phyloP scores from a whole-genome alignment of 257 asterid genomes.

The Verbascum thapsus region DNA sequence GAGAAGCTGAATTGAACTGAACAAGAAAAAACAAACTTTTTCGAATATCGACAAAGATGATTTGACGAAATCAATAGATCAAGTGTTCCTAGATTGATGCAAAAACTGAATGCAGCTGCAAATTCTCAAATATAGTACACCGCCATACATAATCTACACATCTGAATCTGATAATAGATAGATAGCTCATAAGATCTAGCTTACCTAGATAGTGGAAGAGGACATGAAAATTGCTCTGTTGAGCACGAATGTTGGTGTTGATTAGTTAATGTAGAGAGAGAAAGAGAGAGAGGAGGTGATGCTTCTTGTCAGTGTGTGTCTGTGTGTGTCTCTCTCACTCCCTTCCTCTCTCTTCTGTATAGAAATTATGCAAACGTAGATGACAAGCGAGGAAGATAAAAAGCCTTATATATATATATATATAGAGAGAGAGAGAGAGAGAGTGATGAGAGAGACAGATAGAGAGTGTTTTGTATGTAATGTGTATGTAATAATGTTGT shows the following conservation, averaged over 20 bases:
- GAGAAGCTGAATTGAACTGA: constrained; percentile 21
- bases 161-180: neutral
- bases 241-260: constrained; percentile 31
- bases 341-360: constrained; percentile 14
- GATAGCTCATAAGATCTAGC: constrained; percentile 44
- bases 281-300: constrained; percentile 19
- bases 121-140: neutral
- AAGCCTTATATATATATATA: too few species aligned
- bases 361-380: constrained; percentile 35
- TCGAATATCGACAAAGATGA: constrained; percentile 14
- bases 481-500: neutral
- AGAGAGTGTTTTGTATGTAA: constrained; percentile 12
- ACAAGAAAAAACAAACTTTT: neutral
- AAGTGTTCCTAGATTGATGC: constrained; percentile 20
- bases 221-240: constrained; percentile 29
- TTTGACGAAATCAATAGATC: constrained; percentile 25
- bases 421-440: too few species aligned
- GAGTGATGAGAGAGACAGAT: constrained; percentile 24
- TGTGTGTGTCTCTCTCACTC: neutral
- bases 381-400: constrained; percentile 43
- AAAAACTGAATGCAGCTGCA: constrained; percentile 25
- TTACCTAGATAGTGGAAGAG: constrained; percentile 29
- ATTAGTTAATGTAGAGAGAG: constrained; percentile 15
- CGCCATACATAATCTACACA: constrained; percentile 7
- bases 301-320: constrained; percentile 1